phyloP scores from a whole-genome alignment of 164 flowering plant species.

The Piper betle region DNA sequence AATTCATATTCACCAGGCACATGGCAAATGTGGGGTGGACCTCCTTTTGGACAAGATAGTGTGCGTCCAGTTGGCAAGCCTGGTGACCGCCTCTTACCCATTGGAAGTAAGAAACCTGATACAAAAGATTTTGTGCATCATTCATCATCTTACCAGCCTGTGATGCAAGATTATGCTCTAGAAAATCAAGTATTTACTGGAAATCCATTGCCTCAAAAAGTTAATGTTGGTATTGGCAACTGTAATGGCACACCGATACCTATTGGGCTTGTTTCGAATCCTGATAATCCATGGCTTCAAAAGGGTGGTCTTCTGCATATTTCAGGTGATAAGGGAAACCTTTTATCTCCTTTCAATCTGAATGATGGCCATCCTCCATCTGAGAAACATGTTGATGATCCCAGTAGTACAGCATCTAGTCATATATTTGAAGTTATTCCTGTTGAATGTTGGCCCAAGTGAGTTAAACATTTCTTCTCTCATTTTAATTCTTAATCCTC shows the following conservation, averaged over 20 bases:
- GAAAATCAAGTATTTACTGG: conserved; percentile 36
- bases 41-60: conserved; percentile 76
- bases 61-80: conserved; percentile 52
- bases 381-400: conserved; percentile 38
- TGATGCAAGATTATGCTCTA: conserved; percentile 39
- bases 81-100: conserved; percentile 51
- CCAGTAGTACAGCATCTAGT: conserved; percentile 24
- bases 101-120: conserved; percentile 34
- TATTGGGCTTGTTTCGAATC: conserved; percentile 20
- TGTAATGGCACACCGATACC: conserved; percentile 29
- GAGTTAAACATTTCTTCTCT: conserved; percentile 14
- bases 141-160: conserved; percentile 29
- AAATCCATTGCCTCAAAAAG: conserved; percentile 29
- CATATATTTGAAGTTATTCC: conserved; percentile 38
- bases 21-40: conserved; percentile 88
- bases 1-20: conserved; percentile 20
- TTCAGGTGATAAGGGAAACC: conserved; percentile 26
- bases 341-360: conserved; percentile 21
- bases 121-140: conserved; percentile 36
- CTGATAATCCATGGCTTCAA: conserved; percentile 51
- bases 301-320: conserved; percentile 33
- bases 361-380: conserved; percentile 27
- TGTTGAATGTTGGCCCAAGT: conserved; percentile 61
- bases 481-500: not conserved
- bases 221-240: conserved; percentile 30